These are phyloP conservation scores for Spergularia bocconei DNA, from an alignment of 148 eudicot species.

Conservation along the genomic window DNA sequence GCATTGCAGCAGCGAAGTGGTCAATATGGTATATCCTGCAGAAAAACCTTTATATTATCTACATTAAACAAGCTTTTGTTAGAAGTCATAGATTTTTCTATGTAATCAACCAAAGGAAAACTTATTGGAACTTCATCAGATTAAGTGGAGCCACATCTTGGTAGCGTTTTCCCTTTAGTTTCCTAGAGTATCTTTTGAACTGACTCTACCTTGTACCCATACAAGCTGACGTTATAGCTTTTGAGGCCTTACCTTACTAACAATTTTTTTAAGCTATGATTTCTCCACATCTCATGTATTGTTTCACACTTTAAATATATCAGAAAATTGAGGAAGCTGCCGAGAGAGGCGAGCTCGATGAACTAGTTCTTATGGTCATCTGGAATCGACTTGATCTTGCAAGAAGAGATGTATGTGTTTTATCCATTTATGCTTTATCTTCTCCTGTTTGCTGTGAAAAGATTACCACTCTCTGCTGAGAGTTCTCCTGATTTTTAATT, in stretches of 20 bases:
- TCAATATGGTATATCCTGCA: no score
- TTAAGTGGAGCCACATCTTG: no score
- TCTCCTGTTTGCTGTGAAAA: constrained; percentile 4
- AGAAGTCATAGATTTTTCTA: no score
- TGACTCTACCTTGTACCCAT: background rate
- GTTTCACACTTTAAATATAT: background rate
- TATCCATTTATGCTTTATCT: constrained; percentile 6
- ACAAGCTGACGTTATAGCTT: background rate
- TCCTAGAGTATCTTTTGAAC: background rate
- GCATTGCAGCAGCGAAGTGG: no score
- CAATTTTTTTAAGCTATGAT: background rate
- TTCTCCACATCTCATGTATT: background rate
- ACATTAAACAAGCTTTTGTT: no score
- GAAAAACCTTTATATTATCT: no score
- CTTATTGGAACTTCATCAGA: no score
- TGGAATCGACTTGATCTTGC: constrained; percentile 99
- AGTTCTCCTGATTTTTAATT: background rate
- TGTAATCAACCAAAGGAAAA: no score
- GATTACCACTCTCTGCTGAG: background rate
- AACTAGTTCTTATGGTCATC: constrained; percentile 87
- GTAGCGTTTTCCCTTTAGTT: no score
- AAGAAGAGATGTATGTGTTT: constrained; percentile 75
- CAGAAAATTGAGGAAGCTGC: constrained; percentile 99
- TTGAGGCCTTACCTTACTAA: background rate
- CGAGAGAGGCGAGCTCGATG: constrained; percentile 86